Evolutionary conservation across 1,284 basidiomycete genomes (phyloP), one percentile per base, ranked within the genome.

Genomic region (Trichosporon coremiiforme): DNA sequence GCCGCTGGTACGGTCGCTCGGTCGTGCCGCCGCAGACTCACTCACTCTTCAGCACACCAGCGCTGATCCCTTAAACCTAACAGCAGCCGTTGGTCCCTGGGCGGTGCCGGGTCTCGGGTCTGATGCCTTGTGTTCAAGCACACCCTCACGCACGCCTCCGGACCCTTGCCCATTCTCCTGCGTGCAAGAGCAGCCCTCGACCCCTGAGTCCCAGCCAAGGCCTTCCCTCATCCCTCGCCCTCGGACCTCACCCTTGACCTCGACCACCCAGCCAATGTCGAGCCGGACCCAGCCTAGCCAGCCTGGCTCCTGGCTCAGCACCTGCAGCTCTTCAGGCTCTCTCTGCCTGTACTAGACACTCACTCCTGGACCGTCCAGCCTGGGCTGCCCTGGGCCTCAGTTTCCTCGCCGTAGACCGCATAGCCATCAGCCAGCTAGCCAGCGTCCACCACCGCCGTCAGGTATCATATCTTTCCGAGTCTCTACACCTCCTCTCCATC

Each of bases 91-190:
- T 22, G 5, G 50, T 7, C 20, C 50, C 50, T 45, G 41, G 25
- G 41, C 36, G 36, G 15, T 45, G 41, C 41, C 41, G 41, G 50
- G 50, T 17, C 50, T 53, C 20, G 50, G 50, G 22, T 10, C 50
- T 20, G 15, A 17, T 25, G 22, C 50, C 20, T 20, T 7, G 6
- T 25, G 8, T 1, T 22, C 9, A 4, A n/a, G 50, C 50, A 53
- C 50, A 53, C 50, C 50, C 50, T 20, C 50, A 53, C 50, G 50
- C 50, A 53, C 50, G 50, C 50, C 50, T 53, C 50, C 50, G 50
- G 50, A 53, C 50, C 50, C 50, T 53, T 53, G 22, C 20, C 22
- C 20, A 20, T 53, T n/a, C 17, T 45, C 41, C 41, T 45, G 41
- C 41, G 17, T 45, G 41, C 41, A 45, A 25, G 17, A 45, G n/a